These are phyloP conservation scores for Podila horticola DNA, from an alignment of 192 early-diverging fungal species.

Conservation along the genomic window DNA sequence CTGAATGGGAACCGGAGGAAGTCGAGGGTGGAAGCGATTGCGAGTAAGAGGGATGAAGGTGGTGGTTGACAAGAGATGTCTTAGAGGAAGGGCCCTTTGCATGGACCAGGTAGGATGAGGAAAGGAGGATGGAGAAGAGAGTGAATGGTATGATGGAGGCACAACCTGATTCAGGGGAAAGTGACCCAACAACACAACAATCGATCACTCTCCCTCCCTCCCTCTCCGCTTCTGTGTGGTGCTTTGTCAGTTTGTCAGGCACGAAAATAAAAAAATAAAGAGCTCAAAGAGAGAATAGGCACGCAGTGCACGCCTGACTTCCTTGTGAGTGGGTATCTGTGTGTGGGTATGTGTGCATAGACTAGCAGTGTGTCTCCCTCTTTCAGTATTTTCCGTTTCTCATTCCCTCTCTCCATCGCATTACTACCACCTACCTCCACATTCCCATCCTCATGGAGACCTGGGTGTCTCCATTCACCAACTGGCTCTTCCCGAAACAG, in stretches of 20 bases:
- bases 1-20: background rate
- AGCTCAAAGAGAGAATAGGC: too few species aligned
- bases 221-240: background rate
- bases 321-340: too few species aligned
- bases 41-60: background rate
- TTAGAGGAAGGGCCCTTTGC: too few species aligned
- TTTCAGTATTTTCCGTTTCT: background rate
- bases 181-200: too few species aligned
- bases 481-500: conserved; percentile 18
- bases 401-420: background rate
- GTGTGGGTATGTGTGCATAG: too few species aligned
- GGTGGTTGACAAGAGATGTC: background rate
- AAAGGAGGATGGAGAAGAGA: background rate
- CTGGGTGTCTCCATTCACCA: conserved; percentile 28
- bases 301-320: too few species aligned
- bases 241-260: conserved; percentile 2
- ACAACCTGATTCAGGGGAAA: too few species aligned
- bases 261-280: background rate
- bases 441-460: conserved; percentile 15
- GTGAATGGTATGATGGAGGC: too few species aligned
- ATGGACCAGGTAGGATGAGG: background rate
- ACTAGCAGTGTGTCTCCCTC: background rate
- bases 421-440: background rate
- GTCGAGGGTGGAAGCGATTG: background rate
- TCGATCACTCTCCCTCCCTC: too few species aligned